Evolutionary conservation across 306 rosid species (phyloP).

Genomic region (Casuarina cunninghamiana): DNA sequence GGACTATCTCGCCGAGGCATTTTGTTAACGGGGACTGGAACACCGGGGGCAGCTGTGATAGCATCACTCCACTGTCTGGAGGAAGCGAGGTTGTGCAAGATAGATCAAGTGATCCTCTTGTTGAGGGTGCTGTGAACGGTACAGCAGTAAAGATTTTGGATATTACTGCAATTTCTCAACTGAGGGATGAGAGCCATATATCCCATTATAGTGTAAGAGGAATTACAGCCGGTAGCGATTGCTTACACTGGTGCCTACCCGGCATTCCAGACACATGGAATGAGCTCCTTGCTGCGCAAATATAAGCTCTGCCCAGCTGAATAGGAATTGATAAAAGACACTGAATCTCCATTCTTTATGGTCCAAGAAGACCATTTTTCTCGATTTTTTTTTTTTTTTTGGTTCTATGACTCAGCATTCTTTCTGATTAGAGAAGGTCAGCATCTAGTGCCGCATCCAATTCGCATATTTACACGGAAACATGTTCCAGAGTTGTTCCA

Average conservation of each 20-base stretch:
- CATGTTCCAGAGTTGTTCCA: neutral
- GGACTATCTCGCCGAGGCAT: slow-evolving; percentile 90
- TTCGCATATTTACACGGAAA: slow-evolving; percentile 13
- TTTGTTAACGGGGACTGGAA: slow-evolving; percentile 92
- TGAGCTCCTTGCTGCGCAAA: slow-evolving; percentile 78
- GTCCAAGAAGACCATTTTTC: slow-evolving; percentile 35
- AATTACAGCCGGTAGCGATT: slow-evolving; percentile 57
- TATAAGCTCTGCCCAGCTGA: slow-evolving; percentile 36
- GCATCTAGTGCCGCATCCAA: slow-evolving; percentile 4
- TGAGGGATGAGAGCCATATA: slow-evolving; percentile 93
- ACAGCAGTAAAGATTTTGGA: slow-evolving; percentile 76
- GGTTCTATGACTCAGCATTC: slow-evolving; percentile 18
- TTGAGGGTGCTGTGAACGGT: slow-evolving; percentile 77
- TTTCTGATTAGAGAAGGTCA: slow-evolving; percentile 23
- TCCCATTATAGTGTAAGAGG: slow-evolving; percentile 69
- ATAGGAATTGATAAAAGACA: neutral
- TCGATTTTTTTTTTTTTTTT: neutral
- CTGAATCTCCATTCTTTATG: slow-evolving; percentile 36
- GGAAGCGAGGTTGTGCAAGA: slow-evolving; percentile 66
- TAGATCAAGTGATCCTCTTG: slow-evolving; percentile 55
- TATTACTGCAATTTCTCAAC: slow-evolving; percentile 73
- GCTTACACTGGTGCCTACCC: slow-evolving; percentile 96
- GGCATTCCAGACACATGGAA: slow-evolving; percentile 96
- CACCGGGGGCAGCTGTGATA: slow-evolving; percentile 84
- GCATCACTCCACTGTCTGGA: slow-evolving; percentile 55